Evolutionary conservation across 2,329 filamentous ascomycete genomes (phyloP), one percentile per base, ranked within the genome.

Genomic region (Emergomyces orientalis): DNA sequence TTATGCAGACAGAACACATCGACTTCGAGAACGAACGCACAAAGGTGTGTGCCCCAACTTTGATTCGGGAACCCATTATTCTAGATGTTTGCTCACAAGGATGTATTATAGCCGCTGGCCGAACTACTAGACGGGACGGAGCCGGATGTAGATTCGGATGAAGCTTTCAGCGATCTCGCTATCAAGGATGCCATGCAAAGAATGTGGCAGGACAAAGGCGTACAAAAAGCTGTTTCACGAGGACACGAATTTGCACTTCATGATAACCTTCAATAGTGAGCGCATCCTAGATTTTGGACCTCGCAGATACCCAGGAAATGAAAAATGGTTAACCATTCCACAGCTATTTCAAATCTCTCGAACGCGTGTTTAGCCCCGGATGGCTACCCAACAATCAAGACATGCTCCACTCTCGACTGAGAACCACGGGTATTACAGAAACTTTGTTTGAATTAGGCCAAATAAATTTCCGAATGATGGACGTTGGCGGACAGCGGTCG

Each of bases 161-260:
- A 97, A 66, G 82, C 86, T 14, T 87, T 97, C 74, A 90, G 92
- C 9, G 75, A 79, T 64, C 66, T 73, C 51, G 73, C 68, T 59
- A 89, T 77, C 80, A 94, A 65, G 80, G 86, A 71, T 63, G 91
- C 93, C 5, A 89, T 97, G 80, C 90, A 89, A 75, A 82, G 82
- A 61, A 81, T 97, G 65, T 99, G 93, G 94, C 79, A 78, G 32
- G 93, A 99, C 75, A 80, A 78, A 49, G 91, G 92, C 64, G 89
- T 97, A 61, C 90, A 91, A 74, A 81, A 86, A 70, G 91, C 91
- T n/a, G 94, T 97, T 67, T 82, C 86, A 59, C 93, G 94, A 77
- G 94, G 94, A 69, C 96, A 97, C 75, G 93, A 97, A 79, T 97
- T 93, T 77, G 93, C 94, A 22, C 83, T 97, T 59, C 92, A 97